These are phyloP conservation scores for Curvularia spicifera DNA, from an alignment of 2,329 filamentous ascomycete species.

Conservation along the genomic window DNA sequence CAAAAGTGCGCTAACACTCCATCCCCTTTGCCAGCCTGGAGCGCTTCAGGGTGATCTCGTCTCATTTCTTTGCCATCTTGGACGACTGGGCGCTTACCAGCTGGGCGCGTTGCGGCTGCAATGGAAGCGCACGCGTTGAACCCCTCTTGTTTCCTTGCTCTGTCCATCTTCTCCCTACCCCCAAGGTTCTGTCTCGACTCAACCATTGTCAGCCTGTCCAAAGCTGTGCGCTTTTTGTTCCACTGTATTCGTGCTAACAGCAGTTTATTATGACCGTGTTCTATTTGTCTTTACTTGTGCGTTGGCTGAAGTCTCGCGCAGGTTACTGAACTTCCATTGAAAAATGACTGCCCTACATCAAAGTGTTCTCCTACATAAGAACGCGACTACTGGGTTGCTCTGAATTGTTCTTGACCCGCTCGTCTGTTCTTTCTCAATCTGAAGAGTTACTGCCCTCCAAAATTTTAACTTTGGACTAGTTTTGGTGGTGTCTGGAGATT, in stretches of 20 bases:
- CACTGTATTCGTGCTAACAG: too few species aligned
- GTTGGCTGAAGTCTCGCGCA: neutral
- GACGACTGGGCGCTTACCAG: constrained; percentile 26
- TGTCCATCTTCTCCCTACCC: constrained; percentile 12
- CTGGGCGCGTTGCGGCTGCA: constrained; percentile 25
- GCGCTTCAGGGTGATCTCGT: constrained; percentile 18
- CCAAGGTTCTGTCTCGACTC: constrained; percentile 12
- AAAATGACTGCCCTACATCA: neutral
- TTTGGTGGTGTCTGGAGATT: constrained; percentile 18
- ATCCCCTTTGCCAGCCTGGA: constrained; percentile 4
- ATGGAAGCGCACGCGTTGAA: constrained; percentile 23
- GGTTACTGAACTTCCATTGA: neutral
- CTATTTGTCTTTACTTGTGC: neutral
- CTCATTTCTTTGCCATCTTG: constrained; percentile 35
- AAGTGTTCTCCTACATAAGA: neutral
- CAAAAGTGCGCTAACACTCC: constrained; percentile 1
- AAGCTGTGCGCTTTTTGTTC: neutral
- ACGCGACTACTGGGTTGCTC: neutral
- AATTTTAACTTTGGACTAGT: constrained; percentile 5
- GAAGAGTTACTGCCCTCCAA: neutral
- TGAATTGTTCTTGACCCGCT: neutral
- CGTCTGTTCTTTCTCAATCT: neutral
- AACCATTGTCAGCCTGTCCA: constrained; percentile 2
- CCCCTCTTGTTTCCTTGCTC: constrained; percentile 24
- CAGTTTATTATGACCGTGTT: neutral